Evolutionary conservation across 2,329 filamentous ascomycete species (phyloP), one percentile per base, ranked within the genome.

Genomic region (Hymenotorrendiella dingleyae): DNA sequence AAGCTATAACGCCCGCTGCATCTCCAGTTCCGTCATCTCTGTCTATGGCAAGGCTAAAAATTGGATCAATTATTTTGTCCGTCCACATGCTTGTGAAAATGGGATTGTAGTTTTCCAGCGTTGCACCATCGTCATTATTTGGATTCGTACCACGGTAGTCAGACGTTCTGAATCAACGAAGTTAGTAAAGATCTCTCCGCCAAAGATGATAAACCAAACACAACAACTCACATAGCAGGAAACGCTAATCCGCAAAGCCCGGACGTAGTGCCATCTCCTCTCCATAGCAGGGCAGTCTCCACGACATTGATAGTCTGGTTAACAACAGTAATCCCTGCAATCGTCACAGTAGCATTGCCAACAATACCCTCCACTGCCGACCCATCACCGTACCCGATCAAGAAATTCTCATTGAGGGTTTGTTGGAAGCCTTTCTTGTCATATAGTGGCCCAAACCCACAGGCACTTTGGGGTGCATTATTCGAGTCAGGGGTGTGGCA

Each of bases 41-140:
- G 6, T 64, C 59, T 16, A 76, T 58, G 1, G 68, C 69, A n/a
- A 76, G 56, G 50, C 65, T 69, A 62, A 74, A 76, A 8, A 72
- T 52, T 0, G 71, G 65, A 0, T 64, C 52, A 12, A 6, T 70
- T 65, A 17, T 66, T 62, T 22, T 68, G 54, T 39, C 65, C 59
- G 49, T 66, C n/a, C n/a, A 68, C 67, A 77, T 69, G 26, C 62
- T 70, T 6, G 64, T 69, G 50, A 78, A 67, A n/a, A 77, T 52
- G 0, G 73, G 69, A 40, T 69, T 64, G 58, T 77, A 78, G 0
- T 56, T 43, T 3, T 60, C 42, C 41, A 9, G 17, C 5, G 23
- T 11, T 22, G 11, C 16, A 17, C 26, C 14, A n/a, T 17, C 16
- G 16, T 40, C 23, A n/a, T 32, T 11, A 14, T 28, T 38, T 40